phyloP scores from a whole-genome alignment of 2,329 filamentous ascomycete species.

The Fusarium sp. region DNA sequence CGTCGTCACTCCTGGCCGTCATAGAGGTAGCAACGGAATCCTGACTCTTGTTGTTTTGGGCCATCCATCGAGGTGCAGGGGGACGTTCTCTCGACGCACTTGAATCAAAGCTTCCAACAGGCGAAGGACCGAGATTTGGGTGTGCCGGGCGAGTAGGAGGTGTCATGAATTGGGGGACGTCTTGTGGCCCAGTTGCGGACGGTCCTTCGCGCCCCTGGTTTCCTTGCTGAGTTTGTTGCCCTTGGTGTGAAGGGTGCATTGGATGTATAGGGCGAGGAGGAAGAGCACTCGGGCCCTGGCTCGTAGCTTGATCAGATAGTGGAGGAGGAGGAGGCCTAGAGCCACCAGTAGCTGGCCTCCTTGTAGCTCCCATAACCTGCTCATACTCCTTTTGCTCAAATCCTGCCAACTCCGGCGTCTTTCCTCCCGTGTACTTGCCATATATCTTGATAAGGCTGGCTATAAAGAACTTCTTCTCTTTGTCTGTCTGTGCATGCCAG shows the following conservation, averaged over 20 bases:
- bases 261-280: constrained; percentile 37
- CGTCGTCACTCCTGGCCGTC: constrained; percentile 63
- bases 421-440: constrained; percentile 93
- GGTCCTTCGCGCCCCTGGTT: constrained; percentile 27
- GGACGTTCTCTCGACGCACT: constrained; percentile 56
- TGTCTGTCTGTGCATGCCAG: constrained; percentile 92
- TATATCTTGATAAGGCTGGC: constrained; percentile 96
- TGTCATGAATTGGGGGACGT: constrained; percentile 47
- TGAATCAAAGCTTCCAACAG: constrained; percentile 65
- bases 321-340: constrained; percentile 47
- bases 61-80: constrained; percentile 60
- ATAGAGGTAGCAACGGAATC: constrained; percentile 67
- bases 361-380: constrained; percentile 73
- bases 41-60: constrained; percentile 67
- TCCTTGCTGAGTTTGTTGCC: constrained; percentile 29
- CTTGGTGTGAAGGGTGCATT: constrained; percentile 24
- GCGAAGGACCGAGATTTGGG: constrained; percentile 60
- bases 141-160: constrained; percentile 52
- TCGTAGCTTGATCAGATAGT: constrained; percentile 43
- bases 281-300: constrained; percentile 33
- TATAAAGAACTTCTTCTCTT: constrained; percentile 99
- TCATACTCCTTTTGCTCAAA: constrained; percentile 86
- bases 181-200: constrained; percentile 37
- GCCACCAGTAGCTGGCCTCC: constrained; percentile 51
- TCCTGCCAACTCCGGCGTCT: constrained; percentile 80